phyloP scores from a whole-genome alignment of 805 yeast genomes.

The Geotrichum ghanense region DNA sequence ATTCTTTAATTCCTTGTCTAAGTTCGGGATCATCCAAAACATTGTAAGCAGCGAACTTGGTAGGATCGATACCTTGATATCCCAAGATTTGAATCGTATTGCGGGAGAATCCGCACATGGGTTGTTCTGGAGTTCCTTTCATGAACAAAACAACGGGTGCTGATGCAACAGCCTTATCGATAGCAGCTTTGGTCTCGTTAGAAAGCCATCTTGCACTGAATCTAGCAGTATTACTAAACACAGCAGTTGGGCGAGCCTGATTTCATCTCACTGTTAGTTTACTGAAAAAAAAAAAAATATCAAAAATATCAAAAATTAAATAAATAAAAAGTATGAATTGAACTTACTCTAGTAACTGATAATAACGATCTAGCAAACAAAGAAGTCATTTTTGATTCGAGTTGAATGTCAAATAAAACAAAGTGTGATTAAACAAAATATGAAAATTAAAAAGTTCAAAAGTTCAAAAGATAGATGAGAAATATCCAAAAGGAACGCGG shows the following conservation, averaged over 20 bases:
- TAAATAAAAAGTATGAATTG: neutral
- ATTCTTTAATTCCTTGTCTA: conserved; percentile 92
- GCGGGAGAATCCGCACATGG: conserved; percentile 95
- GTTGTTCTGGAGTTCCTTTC: conserved; percentile 98
- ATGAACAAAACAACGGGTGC: conserved; percentile 94
- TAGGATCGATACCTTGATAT: conserved; percentile 94
- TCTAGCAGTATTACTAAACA: neutral
- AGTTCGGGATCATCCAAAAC: conserved; percentile 91
- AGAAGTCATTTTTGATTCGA: neutral
- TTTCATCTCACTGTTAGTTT: neutral
- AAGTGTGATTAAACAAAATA: neutral
- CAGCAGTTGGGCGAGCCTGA: too few species aligned
- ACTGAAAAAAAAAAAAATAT: too few species aligned
- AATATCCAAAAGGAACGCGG: neutral
- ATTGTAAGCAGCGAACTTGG: conserved; percentile 91
- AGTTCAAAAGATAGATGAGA: neutral
- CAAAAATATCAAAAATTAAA: too few species aligned
- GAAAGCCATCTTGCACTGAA: conserved; percentile 41
- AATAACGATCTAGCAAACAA: neutral
- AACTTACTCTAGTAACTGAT: neutral
- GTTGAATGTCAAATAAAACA: too few species aligned
- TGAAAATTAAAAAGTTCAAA: neutral
- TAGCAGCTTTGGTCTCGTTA: conserved; percentile 71
- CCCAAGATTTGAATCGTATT: conserved; percentile 91
- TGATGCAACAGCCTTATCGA: conserved; percentile 71